A percentile compares a stretch with the other conserved stretches of the same genome.
Evolutionary conservation across 129 eudicot species (phyloP).

Genomic region (Escallonia herrerae): DNA sequence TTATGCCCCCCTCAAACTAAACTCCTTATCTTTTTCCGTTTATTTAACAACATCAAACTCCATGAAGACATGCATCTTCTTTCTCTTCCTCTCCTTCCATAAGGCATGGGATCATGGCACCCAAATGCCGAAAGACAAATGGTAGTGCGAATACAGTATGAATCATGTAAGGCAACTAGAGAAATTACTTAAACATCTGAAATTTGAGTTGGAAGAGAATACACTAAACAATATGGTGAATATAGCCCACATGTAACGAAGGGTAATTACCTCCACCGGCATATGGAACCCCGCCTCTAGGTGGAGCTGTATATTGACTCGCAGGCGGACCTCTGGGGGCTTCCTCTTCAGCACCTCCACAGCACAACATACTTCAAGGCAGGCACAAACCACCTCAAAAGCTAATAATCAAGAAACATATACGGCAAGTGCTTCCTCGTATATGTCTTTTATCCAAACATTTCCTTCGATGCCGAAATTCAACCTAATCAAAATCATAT

Average conservation of each 20-base stretch:
- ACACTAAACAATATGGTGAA: not conserved
- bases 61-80: no score
- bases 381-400: conserved; percentile 16
- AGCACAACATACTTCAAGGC: conserved; percentile 67
- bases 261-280: conserved; percentile 13
- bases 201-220: not conserved
- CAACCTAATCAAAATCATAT: conserved; percentile 10
- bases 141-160: no score
- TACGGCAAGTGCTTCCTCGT: not conserved
- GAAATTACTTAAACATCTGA: no score
- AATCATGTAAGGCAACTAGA: no score
- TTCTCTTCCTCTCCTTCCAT: no score
- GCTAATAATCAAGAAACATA: conserved; percentile 17
- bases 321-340: conserved; percentile 47
- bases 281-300: conserved; percentile 35
- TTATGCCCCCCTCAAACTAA: no score
- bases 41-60: no score
- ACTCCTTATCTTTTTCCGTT: no score
- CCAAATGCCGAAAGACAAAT: no score
- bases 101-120: no score
- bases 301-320: conserved; percentile 52
- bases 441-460: conserved; percentile 7
- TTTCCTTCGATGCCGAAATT: conserved; percentile 19
- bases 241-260: not conserved
- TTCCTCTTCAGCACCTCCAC: conserved; percentile 92